phyloP scores from a whole-genome alignment of 352 stramenopile genomes.

The Phytophthora lateralis region DNA sequence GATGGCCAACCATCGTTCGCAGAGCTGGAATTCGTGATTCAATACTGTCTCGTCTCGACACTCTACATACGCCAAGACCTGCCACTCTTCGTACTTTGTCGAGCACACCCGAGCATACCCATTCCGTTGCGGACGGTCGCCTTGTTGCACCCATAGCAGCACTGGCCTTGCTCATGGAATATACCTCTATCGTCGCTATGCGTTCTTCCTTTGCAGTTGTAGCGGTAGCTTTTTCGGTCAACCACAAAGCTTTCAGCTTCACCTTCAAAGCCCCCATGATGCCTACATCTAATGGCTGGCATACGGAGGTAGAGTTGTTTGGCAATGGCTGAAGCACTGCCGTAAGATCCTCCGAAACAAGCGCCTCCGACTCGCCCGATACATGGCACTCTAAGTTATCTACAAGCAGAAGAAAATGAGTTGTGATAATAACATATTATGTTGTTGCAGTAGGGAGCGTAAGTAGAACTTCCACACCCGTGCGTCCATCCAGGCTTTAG shows the following conservation, averaged over 20 bases:
- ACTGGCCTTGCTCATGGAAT: no score
- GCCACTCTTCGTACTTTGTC: no score
- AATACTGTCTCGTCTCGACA: no score
- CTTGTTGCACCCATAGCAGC: no score
- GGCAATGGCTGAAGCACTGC: conserved; percentile 9
- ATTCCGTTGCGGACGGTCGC: no score
- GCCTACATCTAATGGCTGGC: conserved; percentile 8
- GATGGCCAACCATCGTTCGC: no score
- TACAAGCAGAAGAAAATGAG: not conserved
- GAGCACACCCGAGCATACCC: no score
- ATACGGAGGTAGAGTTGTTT: conserved; percentile 6
- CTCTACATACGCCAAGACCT: no score
- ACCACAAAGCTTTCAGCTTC: conserved; percentile 8
- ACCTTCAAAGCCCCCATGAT: conserved; percentile 9
- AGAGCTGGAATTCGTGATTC: no score
- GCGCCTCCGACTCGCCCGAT: conserved; percentile 1
- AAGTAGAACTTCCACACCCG: conserved; percentile 16
- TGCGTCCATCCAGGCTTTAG: conserved; percentile 8
- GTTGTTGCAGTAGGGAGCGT: conserved; percentile 6
- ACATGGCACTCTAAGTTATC: conserved; percentile 10
- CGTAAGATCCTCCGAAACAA: not conserved
- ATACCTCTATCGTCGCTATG: not conserved
- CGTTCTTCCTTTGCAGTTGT: not conserved
- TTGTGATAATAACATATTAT: conserved; percentile 3
- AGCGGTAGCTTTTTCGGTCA: not conserved